These are phyloP conservation scores for Sporobolomyces pararoseus DNA, from an alignment of 768 basidiomycete species.

Conservation along the genomic window DNA sequence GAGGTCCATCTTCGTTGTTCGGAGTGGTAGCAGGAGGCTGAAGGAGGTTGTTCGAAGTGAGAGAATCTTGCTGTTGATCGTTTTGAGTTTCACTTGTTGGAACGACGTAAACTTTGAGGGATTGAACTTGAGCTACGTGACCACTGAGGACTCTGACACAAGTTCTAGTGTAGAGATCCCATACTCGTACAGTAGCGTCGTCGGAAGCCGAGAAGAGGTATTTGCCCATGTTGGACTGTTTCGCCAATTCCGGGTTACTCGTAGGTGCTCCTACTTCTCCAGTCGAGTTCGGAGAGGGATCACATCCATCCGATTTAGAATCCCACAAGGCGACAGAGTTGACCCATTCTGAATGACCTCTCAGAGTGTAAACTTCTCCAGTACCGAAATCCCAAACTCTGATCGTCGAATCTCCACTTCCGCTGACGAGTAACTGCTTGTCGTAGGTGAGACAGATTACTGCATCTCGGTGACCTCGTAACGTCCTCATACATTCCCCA, in stretches of 20 bases:
- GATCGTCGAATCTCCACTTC: conserved; percentile 89
- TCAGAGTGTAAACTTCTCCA: conserved; percentile 82
- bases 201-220: conserved; percentile 97
- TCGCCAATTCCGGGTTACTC: conserved; percentile 43
- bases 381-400: conserved; percentile 82
- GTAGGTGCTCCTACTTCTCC: conserved; percentile 40
- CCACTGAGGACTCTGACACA: conserved; percentile 81
- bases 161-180: conserved; percentile 77
- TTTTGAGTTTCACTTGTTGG: conserved; percentile 50
- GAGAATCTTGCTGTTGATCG: conserved; percentile 43
- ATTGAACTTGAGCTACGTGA: conserved; percentile 93
- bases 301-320: conserved; percentile 46
- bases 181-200: conserved; percentile 85
- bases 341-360: conserved; percentile 94
- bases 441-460: conserved; percentile 90
- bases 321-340: conserved; percentile 95
- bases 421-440: conserved; percentile 82
- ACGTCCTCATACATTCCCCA: conserved; percentile 77
- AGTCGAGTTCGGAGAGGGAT: conserved; percentile 38
- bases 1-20: conserved; percentile 13
- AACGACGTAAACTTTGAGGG: conserved; percentile 64
- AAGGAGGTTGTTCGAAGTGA: conserved; percentile 42
- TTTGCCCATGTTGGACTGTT: conserved; percentile 60
- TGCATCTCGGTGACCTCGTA: conserved; percentile 85
- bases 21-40: conserved; percentile 42